These are phyloP conservation scores for Pinus taeda DNA, from an alignment of 75 land plant genomes.

Conservation along the genomic window DNA sequence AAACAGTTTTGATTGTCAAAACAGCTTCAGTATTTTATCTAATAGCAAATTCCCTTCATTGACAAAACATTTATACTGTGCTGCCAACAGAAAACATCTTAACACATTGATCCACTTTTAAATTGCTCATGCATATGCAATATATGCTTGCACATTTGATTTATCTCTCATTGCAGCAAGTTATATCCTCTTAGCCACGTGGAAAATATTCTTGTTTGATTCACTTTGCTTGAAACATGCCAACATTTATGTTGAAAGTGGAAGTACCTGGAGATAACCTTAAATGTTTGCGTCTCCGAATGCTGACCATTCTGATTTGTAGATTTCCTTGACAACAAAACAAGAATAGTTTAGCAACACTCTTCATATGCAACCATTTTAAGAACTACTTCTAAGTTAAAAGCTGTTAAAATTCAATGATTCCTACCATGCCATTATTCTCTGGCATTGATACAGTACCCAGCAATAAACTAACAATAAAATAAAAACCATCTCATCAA, in stretches of 20 bases:
- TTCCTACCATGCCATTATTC: neutral
- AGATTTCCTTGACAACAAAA: constrained; percentile 1
- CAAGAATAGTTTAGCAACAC: neutral
- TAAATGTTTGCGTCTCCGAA: constrained; percentile 34
- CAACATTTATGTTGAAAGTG: constrained; percentile 3
- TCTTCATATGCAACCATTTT: neutral
- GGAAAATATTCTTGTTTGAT: neutral
- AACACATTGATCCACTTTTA: neutral
- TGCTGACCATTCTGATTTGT: constrained; percentile 29
- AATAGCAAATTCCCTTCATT: neutral
- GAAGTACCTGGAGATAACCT: constrained; percentile 38
- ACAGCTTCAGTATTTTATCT: neutral
- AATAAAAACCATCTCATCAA: neutral
- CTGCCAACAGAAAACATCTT: neutral
- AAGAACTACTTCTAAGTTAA: neutral
- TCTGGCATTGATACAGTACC: neutral
- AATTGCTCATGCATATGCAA: neutral
- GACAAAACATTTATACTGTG: neutral
- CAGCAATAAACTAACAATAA: neutral
- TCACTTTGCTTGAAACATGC: neutral
- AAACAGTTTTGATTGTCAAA: neutral
- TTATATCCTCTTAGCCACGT: neutral
- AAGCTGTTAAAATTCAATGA: neutral
- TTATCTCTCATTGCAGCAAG: neutral
- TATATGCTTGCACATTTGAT: constrained; percentile 5